phyloP scores from a whole-genome alignment of 2,329 filamentous ascomycete genomes.

The Amylocarpus encephaloides region DNA sequence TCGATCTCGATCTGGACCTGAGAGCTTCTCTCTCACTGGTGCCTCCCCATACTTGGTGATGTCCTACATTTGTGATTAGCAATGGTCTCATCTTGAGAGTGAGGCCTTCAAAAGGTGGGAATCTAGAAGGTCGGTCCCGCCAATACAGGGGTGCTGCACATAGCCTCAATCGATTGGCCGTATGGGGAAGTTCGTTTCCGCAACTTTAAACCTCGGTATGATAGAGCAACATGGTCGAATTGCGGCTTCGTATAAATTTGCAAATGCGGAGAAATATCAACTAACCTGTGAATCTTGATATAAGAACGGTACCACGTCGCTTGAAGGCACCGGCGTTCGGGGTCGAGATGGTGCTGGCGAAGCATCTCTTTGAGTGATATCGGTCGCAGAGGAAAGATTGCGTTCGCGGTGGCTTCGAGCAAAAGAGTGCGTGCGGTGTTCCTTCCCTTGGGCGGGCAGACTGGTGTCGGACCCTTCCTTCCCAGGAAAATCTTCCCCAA shows the following conservation, averaged over 20 bases:
- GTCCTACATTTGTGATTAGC: slow-evolving; percentile 44
- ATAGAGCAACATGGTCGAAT: neutral
- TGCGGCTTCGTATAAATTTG: neutral
- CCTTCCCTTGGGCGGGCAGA: slow-evolving; percentile 49
- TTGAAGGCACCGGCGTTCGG: slow-evolving; percentile 78
- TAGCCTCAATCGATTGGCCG: slow-evolving; percentile 6
- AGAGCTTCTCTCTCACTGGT: slow-evolving; percentile 64
- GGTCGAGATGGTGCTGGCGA: slow-evolving; percentile 74
- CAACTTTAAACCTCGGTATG: slow-evolving; percentile 2
- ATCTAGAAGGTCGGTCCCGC: neutral
- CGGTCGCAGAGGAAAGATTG: slow-evolving; percentile 72
- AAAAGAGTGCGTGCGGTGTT: slow-evolving; percentile 59
- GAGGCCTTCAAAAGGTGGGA: neutral
- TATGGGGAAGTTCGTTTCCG: slow-evolving; percentile 4
- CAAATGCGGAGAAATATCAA: slow-evolving; percentile 19
- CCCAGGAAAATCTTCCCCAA: slow-evolving; percentile 80
- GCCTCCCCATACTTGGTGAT: slow-evolving; percentile 73
- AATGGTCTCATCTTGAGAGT: neutral
- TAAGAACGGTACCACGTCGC: slow-evolving; percentile 94
- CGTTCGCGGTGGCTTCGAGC: slow-evolving; percentile 57
- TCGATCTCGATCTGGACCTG: slow-evolving; percentile 63
- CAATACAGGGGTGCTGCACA: slow-evolving; percentile 4
- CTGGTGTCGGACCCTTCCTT: slow-evolving; percentile 69
- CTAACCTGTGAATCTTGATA: slow-evolving; percentile 80
- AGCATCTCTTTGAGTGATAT: slow-evolving; percentile 55